Base-by-base conservation (phyloP, 257 asterid species). In the Schizonepeta tenuifolia region DNA sequence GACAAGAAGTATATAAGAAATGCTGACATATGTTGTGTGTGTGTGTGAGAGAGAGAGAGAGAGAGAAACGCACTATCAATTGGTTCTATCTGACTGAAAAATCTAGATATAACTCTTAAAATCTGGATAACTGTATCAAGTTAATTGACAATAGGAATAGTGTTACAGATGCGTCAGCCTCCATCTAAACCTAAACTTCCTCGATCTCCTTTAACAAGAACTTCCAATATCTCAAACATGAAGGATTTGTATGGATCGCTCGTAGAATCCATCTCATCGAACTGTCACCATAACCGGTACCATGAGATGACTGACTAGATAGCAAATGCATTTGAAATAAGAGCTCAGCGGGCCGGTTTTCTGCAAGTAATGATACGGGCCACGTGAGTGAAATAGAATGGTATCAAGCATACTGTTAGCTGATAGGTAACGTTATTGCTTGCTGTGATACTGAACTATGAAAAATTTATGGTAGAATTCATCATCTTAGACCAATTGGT, bases 321-420 rank as follows among this genome's bases (percentile, higher is more conserved):
- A 89, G 87, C 90, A 94, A 82, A 81, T 89, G 89, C 93, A 88
- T 91, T 75, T 94, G 99, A 75, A 94, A 89, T 17, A 85, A 81
- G 40, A 94, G 82, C 79, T 94, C 99, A n/a, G 96, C 95, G 56
- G 99, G 96, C 76, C 80, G 84, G 70, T 13, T 71, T 72, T 82
- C 96, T 93, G 96, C 91, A 78, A 73, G 38, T 61, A 75, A 75
- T 38, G 54, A 43, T 68, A 65, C 3, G 4, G 51, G 12, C 33
- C n/a, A 6, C 3, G 3, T 63, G 18, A 7, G 53, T 13, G 46
- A 57, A 57, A 56, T 26, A 26, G 26, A 56, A 28, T 7, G 22
- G 60, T 10, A 11, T 18, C 12, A 4, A 50, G 24, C 21, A 50
- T 7, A 17, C 7, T 11, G 3, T 21, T 18, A 51, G 33, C 10